Evolutionary conservation across 106 monocot genomes (phyloP).

Genomic region (Dendrobium chrysotoxum): DNA sequence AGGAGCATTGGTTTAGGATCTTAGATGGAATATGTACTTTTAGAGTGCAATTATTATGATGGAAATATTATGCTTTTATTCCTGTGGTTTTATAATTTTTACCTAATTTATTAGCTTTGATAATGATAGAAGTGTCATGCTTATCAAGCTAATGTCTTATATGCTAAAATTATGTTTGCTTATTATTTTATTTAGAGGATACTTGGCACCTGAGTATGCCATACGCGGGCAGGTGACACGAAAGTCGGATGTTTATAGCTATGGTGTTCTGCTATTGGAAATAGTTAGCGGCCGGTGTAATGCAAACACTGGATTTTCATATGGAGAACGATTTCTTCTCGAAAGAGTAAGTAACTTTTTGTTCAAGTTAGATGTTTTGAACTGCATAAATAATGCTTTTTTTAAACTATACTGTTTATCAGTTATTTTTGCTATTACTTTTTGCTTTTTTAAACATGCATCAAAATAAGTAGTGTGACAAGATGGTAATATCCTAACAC

Average conservation of each 20-base stretch:
- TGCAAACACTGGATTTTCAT: slow-evolving; percentile 44
- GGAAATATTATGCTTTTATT: neutral
- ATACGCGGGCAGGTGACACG: slow-evolving; percentile 59
- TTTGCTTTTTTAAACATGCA: no score
- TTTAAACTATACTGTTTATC: neutral
- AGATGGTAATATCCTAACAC: no score
- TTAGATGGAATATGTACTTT: neutral
- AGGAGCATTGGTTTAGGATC: neutral
- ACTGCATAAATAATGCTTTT: neutral
- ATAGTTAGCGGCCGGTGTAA: slow-evolving; percentile 64
- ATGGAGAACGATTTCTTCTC: slow-evolving; percentile 60
- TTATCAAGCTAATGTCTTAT: neutral
- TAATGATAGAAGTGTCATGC: neutral
- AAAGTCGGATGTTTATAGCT: slow-evolving; percentile 65
- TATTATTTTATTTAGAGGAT: slow-evolving; percentile 31
- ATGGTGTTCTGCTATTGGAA: slow-evolving; percentile 68
- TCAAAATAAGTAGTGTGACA: no score
- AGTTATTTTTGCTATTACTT: no score
- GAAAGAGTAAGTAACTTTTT: slow-evolving; percentile 39
- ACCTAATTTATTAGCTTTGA: neutral
- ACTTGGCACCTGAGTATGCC: slow-evolving; percentile 72
- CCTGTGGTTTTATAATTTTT: neutral
- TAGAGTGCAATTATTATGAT: neutral
- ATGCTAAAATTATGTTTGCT: neutral
- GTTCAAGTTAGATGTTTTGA: neutral